Conservation (phyloP, 352 stramenopile species). For the Thalassiosira ordinaria region DNA sequence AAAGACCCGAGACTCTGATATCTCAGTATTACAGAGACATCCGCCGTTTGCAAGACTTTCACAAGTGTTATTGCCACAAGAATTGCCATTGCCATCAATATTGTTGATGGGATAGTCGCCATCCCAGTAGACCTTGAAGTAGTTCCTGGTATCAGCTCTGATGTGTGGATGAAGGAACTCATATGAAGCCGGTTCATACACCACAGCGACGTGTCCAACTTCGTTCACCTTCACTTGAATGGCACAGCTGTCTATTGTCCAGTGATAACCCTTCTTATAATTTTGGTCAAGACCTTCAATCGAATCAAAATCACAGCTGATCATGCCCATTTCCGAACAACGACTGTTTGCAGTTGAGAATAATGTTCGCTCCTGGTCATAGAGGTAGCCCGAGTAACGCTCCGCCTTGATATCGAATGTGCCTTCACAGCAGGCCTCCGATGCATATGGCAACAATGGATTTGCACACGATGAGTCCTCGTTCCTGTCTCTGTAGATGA, state of each 20-base stretch:
- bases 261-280: constrained; percentile 51
- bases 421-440: constrained; percentile 49
- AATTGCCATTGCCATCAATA: constrained; percentile 53
- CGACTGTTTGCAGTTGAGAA: constrained; percentile 42
- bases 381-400: constrained; percentile 48
- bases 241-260: constrained; percentile 50
- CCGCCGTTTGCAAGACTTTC: constrained; percentile 46
- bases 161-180: constrained; percentile 43
- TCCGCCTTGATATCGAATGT: constrained; percentile 28
- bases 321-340: constrained; percentile 36
- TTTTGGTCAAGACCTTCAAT: constrained; percentile 45
- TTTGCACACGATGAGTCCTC: constrained; percentile 60
- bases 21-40: constrained; percentile 53
- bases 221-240: constrained; percentile 66
- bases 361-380: constrained; percentile 55
- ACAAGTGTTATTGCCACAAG: constrained; percentile 45
- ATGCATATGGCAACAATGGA: constrained; percentile 60
- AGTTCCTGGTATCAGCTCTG: constrained; percentile 56
- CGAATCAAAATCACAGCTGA: constrained; percentile 56
- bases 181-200: constrained; percentile 59
- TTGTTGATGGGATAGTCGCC: constrained; percentile 56
- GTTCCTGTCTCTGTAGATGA: constrained; percentile 50
- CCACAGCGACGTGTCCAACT: constrained; percentile 58
- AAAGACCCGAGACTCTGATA: constrained; percentile 54
- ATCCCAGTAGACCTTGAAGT: constrained; percentile 65